Conservation (phyloP, 2,329 filamentous ascomycete species). For the Metarhizium sp. region DNA sequence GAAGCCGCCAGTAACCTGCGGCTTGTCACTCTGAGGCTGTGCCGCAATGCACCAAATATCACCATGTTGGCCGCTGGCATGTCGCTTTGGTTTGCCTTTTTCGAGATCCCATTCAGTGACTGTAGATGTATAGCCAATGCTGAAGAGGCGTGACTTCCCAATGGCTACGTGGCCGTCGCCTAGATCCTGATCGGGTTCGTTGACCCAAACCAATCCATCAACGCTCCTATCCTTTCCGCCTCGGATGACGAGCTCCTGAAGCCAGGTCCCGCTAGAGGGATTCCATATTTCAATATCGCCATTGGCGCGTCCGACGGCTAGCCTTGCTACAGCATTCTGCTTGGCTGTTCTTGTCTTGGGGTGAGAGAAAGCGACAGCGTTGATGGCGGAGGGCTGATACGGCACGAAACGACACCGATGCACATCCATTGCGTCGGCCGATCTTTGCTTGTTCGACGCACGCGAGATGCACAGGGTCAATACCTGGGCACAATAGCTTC, state of each 20-base stretch:
- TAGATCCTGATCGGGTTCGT: slow-evolving; percentile 66
- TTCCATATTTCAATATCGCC: slow-evolving; percentile 99
- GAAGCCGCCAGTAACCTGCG: slow-evolving; percentile 6
- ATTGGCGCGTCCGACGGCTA: slow-evolving; percentile 86
- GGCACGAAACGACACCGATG: slow-evolving; percentile 95
- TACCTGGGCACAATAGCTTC: not conserved
- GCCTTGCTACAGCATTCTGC: slow-evolving; percentile 51
- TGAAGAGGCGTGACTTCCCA: slow-evolving; percentile 81
- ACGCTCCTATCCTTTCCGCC: slow-evolving; percentile 81
- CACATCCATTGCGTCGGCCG: slow-evolving; percentile 63
- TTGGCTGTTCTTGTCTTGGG: slow-evolving; percentile 39
- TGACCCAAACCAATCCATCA: slow-evolving; percentile 86
- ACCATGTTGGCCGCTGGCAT: slow-evolving; percentile 85
- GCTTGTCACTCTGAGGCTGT: slow-evolving; percentile 49
- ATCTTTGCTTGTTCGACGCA: not conserved
- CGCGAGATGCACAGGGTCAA: not conserved
- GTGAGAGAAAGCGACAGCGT: slow-evolving; percentile 89
- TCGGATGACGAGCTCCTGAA: slow-evolving; percentile 77
- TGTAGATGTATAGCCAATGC: slow-evolving; percentile 85
- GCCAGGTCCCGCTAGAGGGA: slow-evolving; percentile 70
- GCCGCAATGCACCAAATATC: slow-evolving; percentile 95
- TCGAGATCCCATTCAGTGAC: slow-evolving; percentile 93
- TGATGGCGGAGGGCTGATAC: slow-evolving; percentile 85
- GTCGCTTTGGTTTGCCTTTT: slow-evolving; percentile 65
- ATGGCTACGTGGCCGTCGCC: slow-evolving; percentile 50